phyloP scores from a whole-genome alignment of 352 stramenopile species.

The Phytophthora sojae region DNA sequence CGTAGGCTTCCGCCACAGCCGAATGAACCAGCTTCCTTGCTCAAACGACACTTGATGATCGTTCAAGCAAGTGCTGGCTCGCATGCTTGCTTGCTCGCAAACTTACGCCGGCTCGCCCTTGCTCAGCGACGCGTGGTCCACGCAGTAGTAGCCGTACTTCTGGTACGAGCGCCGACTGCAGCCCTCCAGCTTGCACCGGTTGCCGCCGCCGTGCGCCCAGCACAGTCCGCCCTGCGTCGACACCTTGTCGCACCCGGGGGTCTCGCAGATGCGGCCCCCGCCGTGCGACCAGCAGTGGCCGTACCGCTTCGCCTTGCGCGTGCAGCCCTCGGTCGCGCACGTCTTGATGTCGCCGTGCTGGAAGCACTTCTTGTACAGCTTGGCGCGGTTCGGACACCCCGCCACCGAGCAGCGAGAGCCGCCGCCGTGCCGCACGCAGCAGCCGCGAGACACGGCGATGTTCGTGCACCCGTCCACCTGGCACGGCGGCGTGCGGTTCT shows the following conservation, averaged over 20 bases:
- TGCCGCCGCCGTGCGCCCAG: conserved; percentile 74
- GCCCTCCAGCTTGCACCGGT: conserved; percentile 62
- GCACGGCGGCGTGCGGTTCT: conserved; percentile 61
- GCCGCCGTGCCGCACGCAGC: conserved; percentile 3
- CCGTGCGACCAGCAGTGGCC: conserved; percentile 79
- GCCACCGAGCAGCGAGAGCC: conserved; percentile 28
- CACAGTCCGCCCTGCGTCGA: conserved; percentile 70
- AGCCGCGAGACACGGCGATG: conserved; percentile 59
- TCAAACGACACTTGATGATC: background rate
- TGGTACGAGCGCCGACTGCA: conserved; percentile 73
- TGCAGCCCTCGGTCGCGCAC: conserved; percentile 70
- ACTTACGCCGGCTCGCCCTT: conserved; percentile 14
- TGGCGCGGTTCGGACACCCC: conserved; percentile 65
- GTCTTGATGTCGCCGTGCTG: conserved; percentile 77
- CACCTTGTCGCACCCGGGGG: conserved; percentile 62
- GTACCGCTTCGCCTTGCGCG: conserved; percentile 71
- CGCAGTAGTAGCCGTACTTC: conserved; percentile 74
- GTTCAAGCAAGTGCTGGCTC: background rate
- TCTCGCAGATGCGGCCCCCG: conserved; percentile 66
- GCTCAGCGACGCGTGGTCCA: conserved; percentile 50
- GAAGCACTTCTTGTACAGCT: conserved; percentile 76
- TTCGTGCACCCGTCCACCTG: conserved; percentile 71
- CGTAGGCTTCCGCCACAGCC: background rate
- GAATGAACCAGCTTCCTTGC: background rate
- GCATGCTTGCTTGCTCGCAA: background rate